phyloP scores from a whole-genome alignment of 176 grass and related monocot species.

The Saccharum officinarum region DNA sequence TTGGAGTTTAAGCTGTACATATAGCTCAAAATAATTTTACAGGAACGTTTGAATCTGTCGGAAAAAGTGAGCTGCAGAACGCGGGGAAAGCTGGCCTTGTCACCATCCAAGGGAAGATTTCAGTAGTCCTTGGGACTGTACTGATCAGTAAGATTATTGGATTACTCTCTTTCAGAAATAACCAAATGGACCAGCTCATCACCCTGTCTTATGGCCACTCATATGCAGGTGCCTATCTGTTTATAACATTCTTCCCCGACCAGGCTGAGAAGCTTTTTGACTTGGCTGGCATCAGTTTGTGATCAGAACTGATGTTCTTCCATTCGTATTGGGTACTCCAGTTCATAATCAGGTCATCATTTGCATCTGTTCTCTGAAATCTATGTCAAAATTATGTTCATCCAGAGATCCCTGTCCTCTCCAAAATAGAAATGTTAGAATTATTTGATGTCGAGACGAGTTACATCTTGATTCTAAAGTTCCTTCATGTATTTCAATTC shows the following conservation, averaged over 20 bases:
- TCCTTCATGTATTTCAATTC: not conserved
- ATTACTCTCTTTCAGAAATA: not conserved
- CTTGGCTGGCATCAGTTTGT: slow-evolving; percentile 59
- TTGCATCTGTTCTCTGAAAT: not conserved
- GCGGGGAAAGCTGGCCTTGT: slow-evolving; percentile 90
- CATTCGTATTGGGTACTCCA: not conserved
- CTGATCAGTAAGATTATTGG: slow-evolving; percentile 71
- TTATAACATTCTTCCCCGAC: slow-evolving; percentile 89
- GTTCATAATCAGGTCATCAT: slow-evolving; percentile 14
- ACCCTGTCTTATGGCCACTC: not conserved
- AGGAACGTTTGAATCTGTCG: slow-evolving; percentile 78
- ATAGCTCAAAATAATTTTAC: not conserved
- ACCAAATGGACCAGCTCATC: not conserved
- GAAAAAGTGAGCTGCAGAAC: slow-evolving; percentile 70
- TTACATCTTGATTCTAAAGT: slow-evolving; percentile 1
- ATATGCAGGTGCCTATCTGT: slow-evolving; percentile 71
- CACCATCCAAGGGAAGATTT: slow-evolving; percentile 89
- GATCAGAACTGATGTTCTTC: not conserved
- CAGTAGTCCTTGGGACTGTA: slow-evolving; percentile 75
- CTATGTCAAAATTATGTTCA: not conserved
- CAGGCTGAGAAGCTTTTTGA: slow-evolving; percentile 93
- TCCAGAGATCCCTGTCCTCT: not conserved
- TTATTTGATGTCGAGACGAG: not conserved
- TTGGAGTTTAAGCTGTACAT: not conserved
- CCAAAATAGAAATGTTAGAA: not conserved